Evolutionary conservation across 2,329 filamentous ascomycete genomes (phyloP).

Genomic region (Fusarium annulatum): DNA sequence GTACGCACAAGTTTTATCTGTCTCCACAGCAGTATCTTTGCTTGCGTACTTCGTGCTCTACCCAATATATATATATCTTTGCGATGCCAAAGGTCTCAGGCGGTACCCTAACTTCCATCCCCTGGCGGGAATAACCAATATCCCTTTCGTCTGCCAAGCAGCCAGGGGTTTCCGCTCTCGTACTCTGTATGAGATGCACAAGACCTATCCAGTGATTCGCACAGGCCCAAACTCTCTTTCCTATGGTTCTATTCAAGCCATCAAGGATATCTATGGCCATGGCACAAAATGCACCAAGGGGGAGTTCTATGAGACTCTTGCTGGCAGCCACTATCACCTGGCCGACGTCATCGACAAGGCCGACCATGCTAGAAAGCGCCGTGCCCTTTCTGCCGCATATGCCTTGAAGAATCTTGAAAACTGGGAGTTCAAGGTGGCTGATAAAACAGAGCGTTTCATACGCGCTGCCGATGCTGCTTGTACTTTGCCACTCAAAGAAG

Average conservation of each 20-base stretch:
- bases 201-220: constrained; percentile 50
- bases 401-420: constrained; percentile 64
- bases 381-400: constrained; percentile 62
- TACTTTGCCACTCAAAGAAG: constrained; percentile 50
- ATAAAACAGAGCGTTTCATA: constrained; percentile 60
- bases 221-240: constrained; percentile 45
- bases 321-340: constrained; percentile 62
- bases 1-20: constrained; percentile 32
- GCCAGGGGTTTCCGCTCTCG: constrained; percentile 54
- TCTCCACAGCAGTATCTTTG: constrained; percentile 8
- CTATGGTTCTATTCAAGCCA: constrained; percentile 36
- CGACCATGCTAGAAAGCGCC: constrained; percentile 63
- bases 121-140: constrained; percentile 37
- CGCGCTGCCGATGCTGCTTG: constrained; percentile 56
- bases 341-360: constrained; percentile 63
- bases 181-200: constrained; percentile 61
- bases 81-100: constrained; percentile 53
- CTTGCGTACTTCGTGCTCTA: constrained; percentile 33
- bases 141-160: constrained; percentile 36
- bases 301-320: constrained; percentile 56
- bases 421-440: constrained; percentile 66
- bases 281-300: constrained; percentile 63
- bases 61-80: constrained; percentile 29
- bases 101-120: constrained; percentile 39
- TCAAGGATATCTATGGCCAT: constrained; percentile 56